Base-by-base conservation (phyloP, 768 basidiomycete genomes). In the Lactarius hengduanensis region DNA sequence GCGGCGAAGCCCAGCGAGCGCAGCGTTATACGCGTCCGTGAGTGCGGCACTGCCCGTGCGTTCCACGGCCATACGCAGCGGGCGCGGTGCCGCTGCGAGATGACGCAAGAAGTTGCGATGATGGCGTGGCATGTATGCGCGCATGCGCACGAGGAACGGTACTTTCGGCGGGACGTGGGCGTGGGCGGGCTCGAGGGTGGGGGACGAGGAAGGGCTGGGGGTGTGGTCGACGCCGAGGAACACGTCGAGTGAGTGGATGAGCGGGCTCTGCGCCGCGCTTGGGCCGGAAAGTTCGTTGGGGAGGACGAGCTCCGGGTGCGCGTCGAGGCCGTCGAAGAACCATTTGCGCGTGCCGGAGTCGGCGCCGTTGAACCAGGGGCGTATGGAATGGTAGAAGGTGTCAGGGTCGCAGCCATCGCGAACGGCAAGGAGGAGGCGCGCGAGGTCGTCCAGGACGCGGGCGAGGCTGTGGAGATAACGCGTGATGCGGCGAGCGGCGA, bases 391-490 rank as follows among this genome's bases (percentile, higher is more conserved):
- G 73, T 85, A 87, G 71, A 86, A 88, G 20, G 83, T 79, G 2
- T 82, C 80, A 0, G 94, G 92, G 55, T 87, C 84, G 73, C 94
- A 91, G 13, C 85, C 87, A 18, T 86, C 79, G 62, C 86, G 83
- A 32, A 96, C 85, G 47, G 78, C 77, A 43, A 87, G 78, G 40
- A 97, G 80, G 67, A 93, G 80, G 11, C 63, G 71, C 10, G 80
- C 80, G 22, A 97, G 79, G 8, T 86, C 84, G 55, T 85, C 80
- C 65, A 96, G 88, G 70, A 92, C 84, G 4, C 57, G 69, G 0
- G 86, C 82, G 59, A 97, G 82, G n/a, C 79, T 77, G 53, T 73
- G 73, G 40, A 98, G 84, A 76, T 90, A 94, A 11, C 76, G 72
- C 7, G 83, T 79, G 73, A 87, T 81, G 22, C 85, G 79, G 11